Evolutionary conservation across 257 asterid genomes (phyloP), one percentile per base, ranked within the genome.

Genomic region (Solanum ossicruentum): DNA sequence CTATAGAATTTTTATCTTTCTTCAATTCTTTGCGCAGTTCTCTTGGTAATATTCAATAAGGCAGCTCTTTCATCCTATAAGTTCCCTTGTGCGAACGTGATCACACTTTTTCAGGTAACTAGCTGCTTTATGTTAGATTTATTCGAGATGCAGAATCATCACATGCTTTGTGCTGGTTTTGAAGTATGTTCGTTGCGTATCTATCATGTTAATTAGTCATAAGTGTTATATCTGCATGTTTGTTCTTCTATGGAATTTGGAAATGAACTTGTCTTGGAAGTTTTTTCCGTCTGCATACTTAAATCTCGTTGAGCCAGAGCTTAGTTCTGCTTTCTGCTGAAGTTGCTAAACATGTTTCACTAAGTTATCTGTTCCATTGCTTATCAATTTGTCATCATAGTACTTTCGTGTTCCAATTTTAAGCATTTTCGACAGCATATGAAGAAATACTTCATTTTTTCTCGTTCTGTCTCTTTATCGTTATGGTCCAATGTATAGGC

Each of bases 101-200:
- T 86, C 81, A 86, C 86, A 49, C 84, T 83, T 43, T 83, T 86
- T 69, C 86, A 86, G 86, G 88, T 83, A 86, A 60, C 63, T 86
- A 43, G 36, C 36, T 32, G 3, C 60, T 7, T 75, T 49, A 75
- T 13, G 21, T 47, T 73, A 47, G 60, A 47, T 73, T 21, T 47
- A 73, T 73, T 47, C 3, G 9, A 73, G 41, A 21, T 43, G 6
- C 80, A 10, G 32, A 71, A 71, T 7, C n/a, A 20, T 72, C 80
- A 43, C 80, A 72, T 73, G n/a, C 3, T 45, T 73, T 73, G 80
- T 45, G 6, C 28, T n/a, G 36, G 43, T 71, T 71, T 71, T 11
- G 3, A 3, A 17, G 80, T 41, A 71, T 20, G 56, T 72, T 72
- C 6, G 6, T 45, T 72, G 6, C 57, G n/a, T 72, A 72, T 72